Evolutionary conservation across 148 eudicot species (phyloP).

Genomic region (Arbutus unedo): DNA sequence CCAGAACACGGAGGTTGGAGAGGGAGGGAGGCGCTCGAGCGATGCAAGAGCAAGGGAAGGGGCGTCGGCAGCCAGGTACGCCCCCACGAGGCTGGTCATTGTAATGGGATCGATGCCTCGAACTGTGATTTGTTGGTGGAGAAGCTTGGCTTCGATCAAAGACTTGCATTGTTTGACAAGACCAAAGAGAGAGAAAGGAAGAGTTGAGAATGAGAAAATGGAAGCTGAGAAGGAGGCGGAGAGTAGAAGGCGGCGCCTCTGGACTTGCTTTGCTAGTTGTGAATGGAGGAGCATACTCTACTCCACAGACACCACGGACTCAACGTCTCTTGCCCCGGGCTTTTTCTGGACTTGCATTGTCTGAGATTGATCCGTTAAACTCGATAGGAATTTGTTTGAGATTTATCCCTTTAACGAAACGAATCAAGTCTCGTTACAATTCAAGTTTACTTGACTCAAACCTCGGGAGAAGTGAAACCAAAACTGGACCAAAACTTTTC

Average conservation of each 20-base stretch:
- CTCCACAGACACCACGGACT: no score
- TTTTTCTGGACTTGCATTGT: no score
- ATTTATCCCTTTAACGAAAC: no score
- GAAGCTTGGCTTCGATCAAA: slow-evolving; percentile 20
- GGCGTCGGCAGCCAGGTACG: slow-evolving; percentile 28
- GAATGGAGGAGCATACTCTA: no score
- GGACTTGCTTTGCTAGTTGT: no score
- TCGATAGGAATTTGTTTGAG: no score
- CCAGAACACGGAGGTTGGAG: slow-evolving; percentile 25
- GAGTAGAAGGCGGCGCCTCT: neutral
- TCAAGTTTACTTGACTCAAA: no score
- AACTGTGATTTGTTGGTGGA: slow-evolving; percentile 39
- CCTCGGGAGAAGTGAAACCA: no score
- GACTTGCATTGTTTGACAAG: slow-evolving; percentile 31
- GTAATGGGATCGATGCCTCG: slow-evolving; percentile 20
- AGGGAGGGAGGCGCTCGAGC: slow-evolving; percentile 38
- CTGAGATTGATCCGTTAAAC: no score
- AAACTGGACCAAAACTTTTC: no score
- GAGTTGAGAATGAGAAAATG: neutral
- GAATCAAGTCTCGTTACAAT: no score
- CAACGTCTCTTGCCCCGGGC: no score
- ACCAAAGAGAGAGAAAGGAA: neutral
- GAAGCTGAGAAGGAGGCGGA: neutral
- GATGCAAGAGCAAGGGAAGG: slow-evolving; percentile 26
- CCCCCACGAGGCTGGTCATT: slow-evolving; percentile 17